A percentile compares a stretch with the other conserved stretches of the same genome.
Conservation (phyloP, 1,284 basidiomycete genomes). For the Volvariella volvacea region DNA sequence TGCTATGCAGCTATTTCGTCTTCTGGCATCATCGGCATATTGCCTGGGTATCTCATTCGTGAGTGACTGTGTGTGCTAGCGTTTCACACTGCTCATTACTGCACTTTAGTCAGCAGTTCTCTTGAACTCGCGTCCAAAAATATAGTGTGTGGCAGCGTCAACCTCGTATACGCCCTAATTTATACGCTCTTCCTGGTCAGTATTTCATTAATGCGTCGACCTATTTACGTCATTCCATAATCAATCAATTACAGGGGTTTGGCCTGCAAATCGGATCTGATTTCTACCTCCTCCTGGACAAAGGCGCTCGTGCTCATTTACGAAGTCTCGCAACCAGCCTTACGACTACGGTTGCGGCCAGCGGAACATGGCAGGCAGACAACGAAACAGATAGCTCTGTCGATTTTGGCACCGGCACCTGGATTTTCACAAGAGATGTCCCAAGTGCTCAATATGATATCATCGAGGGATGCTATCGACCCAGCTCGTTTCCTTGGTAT, state of each 20-base stretch:
- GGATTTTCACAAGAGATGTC: conserved; percentile 64
- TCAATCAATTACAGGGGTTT: conserved; percentile 51
- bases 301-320: conserved; percentile 44
- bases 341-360: conserved; percentile 41
- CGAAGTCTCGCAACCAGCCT: conserved; percentile 44
- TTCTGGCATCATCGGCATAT: conserved; percentile 72
- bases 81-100: conserved; percentile 13
- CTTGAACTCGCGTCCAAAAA: conserved; percentile 86
- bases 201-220: conserved; percentile 3
- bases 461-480: conserved; percentile 64
- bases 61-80: conserved; percentile 20
- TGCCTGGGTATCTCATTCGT: conserved; percentile 82
- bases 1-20: conserved; percentile 87
- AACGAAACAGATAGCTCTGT: conserved; percentile 51
- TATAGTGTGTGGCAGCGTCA: conserved; percentile 81
- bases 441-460: conserved; percentile 37
- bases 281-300: conserved; percentile 76
- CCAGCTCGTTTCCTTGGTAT: conserved; percentile 64
- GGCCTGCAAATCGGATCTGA: conserved; percentile 86
- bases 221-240: conserved; percentile 3
- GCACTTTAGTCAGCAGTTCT: conserved; percentile 67
- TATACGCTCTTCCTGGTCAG: conserved; percentile 78
- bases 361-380: conserved; percentile 64
- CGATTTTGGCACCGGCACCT: conserved; percentile 43
- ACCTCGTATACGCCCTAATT: conserved; percentile 87